Evolutionary conservation across 2,329 filamentous ascomycete genomes (phyloP), one percentile per base, ranked within the genome.

Genomic region (Aspergillus sp.): DNA sequence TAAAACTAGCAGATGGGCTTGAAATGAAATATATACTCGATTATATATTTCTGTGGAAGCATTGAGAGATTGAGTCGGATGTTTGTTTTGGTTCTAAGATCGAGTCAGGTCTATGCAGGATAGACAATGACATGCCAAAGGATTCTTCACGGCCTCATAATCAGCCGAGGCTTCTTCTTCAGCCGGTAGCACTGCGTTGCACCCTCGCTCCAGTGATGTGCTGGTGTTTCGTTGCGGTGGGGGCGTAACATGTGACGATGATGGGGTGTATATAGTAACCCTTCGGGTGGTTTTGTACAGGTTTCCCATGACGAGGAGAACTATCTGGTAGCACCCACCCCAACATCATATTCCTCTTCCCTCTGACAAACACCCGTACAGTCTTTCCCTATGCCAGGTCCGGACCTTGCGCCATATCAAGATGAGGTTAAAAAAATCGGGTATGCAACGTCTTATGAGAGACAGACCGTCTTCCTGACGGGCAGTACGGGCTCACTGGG

Each of bases 401-500:
- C 13, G 15, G 42, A 49, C 19, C 62, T 59, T 59, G 19, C 53
- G 60, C 60, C 62, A 10, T 50, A 61, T 13, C 56, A 60, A 5
- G 68, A 70, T 2, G 61, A 67, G 13, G 54, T 73, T 19, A 57
- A 64, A 23, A 66, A 60, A 30, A 67, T 60, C 17, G 71, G 71
- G 8, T 74, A 74, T 62, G 58, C 60, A n/a, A 66, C 60, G 6
- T 42, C 55, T 11, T 73, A 70, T 5, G 64, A 70, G 32, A 55
- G n/a, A 11, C 70, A 74, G 36, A 68, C 64, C 1, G 67, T 73
- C 23, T 68, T 74, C 21, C 62, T 74, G 10, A 74, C 72, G 0
- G 72, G 72, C 21, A 67, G 68, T 19, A 74, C 72, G 3, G 72
- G 72, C 15, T 73, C 69, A 23, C 63, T 72, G 11, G 73, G 73